Evolutionary conservation across 1,139 yeast genomes (phyloP).

Genomic region (Suhomyces ambrosiae): DNA sequence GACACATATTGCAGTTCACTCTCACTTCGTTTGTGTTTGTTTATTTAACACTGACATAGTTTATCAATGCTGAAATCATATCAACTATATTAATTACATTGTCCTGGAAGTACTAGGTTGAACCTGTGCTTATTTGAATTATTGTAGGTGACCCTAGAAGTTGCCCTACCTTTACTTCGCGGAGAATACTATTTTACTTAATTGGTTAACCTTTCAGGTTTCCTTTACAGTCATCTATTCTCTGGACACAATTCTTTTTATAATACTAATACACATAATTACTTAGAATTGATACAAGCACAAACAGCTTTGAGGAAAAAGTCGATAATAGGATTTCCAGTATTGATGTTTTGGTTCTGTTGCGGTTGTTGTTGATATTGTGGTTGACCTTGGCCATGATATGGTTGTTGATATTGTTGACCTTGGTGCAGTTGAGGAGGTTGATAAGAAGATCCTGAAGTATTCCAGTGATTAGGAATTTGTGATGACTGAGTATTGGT

Average conservation of each 20-base stretch:
- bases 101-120: conserved; percentile 4
- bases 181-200: no score
- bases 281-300: conserved; percentile 28
- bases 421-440: conserved; percentile 34
- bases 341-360: conserved; percentile 28
- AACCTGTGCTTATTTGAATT: no score
- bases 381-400: conserved; percentile 27
- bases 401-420: conserved; percentile 33
- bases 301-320: conserved; percentile 36
- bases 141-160: no score
- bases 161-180: no score
- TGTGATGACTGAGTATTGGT: conserved; percentile 40
- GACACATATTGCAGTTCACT: no score
- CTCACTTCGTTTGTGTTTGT: no score
- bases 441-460: conserved; percentile 18
- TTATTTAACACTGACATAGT: no score
- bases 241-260: conserved; percentile 6
- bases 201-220: no score
- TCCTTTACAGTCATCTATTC: neutral
- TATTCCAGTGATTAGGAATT: conserved; percentile 54
- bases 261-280: conserved; percentile 11
- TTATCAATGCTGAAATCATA: no score
- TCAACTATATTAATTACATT: no score
- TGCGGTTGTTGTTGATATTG: conserved; percentile 24
- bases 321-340: conserved; percentile 35